A percentile compares a stretch with the other conserved stretches of the same genome.
Conservation (phyloP, 192 early-diverging fungal genomes). For the Backusella liffmaniae region DNA sequence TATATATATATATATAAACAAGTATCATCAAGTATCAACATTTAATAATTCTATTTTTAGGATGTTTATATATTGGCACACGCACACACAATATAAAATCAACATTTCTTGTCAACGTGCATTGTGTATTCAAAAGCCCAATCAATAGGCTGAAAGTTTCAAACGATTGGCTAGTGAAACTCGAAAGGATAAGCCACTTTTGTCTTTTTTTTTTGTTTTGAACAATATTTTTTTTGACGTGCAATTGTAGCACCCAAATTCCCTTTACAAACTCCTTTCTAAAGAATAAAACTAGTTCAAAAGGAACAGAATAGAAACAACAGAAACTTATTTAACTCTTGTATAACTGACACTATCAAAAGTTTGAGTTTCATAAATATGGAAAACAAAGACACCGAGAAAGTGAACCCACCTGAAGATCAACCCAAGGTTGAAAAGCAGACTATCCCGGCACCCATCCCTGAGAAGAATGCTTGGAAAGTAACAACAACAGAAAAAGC, state of each 20-base stretch:
- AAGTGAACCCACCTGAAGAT: conserved; percentile 5
- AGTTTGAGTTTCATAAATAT: conserved; percentile 5
- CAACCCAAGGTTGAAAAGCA: conserved; percentile 4
- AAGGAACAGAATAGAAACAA: conserved; percentile 1
- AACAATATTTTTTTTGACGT: background rate
- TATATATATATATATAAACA: background rate
- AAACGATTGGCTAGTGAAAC: conserved; percentile 4
- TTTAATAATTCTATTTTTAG: background rate
- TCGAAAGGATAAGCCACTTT: background rate
- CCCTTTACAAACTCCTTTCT: conserved; percentile 5
- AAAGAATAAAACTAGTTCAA: conserved; percentile 1
- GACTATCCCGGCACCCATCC: conserved; percentile 11
- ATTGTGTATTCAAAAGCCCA: background rate
- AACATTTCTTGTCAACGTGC: background rate
- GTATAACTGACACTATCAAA: background rate
- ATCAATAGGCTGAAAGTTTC: background rate
- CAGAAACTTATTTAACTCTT: background rate
- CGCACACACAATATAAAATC: background rate
- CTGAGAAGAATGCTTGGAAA: conserved; percentile 21
- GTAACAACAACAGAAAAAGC: conserved; percentile 8
- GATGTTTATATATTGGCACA: background rate
- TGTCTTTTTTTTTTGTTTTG: conserved; percentile 1
- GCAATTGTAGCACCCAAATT: conserved; percentile 1
- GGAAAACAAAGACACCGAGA: conserved; percentile 8
- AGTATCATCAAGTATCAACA: background rate